Base-by-base conservation (phyloP, 78 protist species). In the Dictyostelium purpureum region DNA sequence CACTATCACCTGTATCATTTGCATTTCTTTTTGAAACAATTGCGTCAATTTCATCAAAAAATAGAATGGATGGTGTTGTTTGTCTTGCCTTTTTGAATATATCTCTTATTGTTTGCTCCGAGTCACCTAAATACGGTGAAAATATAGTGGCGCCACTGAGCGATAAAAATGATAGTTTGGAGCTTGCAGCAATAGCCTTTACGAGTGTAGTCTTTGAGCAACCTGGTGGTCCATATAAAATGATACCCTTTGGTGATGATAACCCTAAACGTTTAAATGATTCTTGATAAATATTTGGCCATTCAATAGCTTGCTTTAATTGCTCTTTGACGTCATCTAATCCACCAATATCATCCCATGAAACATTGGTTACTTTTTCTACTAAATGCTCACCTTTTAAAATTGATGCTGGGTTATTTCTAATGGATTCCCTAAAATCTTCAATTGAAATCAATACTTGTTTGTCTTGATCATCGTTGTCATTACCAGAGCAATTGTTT, bases 41-140 rank as follows among this genome's bases (percentile, higher is more conserved):
- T 18, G 98, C 94, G 63, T 98, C 99, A 37, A 98, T 80, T 88
- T 98, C 99, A 85, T 98, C 99, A 67, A 98, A 59, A 76, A 98
- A 98, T n/a, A 98, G n/a, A 5, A 98, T 59, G 1, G 94, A 4
- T 6, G 99, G 98, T 12, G 97, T 96, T 6, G 79, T 61, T 54
- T 59, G 83, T 21, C 81, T 52, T n/a, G 89, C 98, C 2, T 69
- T 73, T 56, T 88, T 88, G 59, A 96, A 96, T 18, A 93, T 43
- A 37, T 69, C 90, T 0, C 98, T 28, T 45, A 97, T 52, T 0
- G 79, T 49, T 40, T 38, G 87, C 77, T 97, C 98, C 7, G 97
- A 76, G 28, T 97, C 98, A 28, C 98, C 98, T 0, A 97, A 93
- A 66, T 88, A 97, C 0, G 97, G 88, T 28, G 96, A 91, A 73